Evolutionary conservation across 108 stramenopile genomes (phyloP), one percentile per base, ranked within the genome.

Genomic region (Conticribra weissflogii): DNA sequence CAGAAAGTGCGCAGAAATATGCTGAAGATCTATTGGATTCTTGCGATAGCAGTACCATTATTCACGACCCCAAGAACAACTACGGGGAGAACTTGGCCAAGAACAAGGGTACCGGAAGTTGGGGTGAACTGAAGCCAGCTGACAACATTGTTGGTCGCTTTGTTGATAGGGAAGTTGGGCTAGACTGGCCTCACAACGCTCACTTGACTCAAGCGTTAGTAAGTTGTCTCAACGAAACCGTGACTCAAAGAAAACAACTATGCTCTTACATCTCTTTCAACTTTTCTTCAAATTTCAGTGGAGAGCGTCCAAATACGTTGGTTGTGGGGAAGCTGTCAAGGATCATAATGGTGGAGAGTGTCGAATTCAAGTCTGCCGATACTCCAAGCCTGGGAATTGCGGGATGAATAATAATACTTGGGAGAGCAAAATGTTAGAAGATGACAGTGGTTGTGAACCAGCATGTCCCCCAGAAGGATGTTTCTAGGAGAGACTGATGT

Each of bases 31-130:
- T 75, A 25, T 36, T 75, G 1, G 23, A n/a, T 31, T 17, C 27
- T 21, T 69, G 74, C 45, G 24, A 58, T 45, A 47, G 28, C 15
- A 23, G 30, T 0, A 54, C 49, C n/a, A 61, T 74, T 25, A 18
- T 29, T 4, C 74, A 75, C 53, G 66, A 75, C 36, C 57, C 55
- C 16, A 15, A 24, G 15, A 51, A 52, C 3, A 5, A 16, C 1
- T 57, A 75, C 18, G 74, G 74, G 15, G 74, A 75, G 33, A 75
- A 75, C 31, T 9, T 75, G 4, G 66, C 74, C 9, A 62, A 55
- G 27, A 75, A 68, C 34, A 29, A 34, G 12, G 74, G 74, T 2
- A 55, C 29, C 22, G 48, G 60, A 1, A 27, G 22, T 23, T 63
- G 55, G 46, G 62, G 71, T 4, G 54, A 55, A 19, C 9, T 72